Conservation (phyloP, 2,329 filamentous ascomycete genomes). For the Alternaria rosae region DNA sequence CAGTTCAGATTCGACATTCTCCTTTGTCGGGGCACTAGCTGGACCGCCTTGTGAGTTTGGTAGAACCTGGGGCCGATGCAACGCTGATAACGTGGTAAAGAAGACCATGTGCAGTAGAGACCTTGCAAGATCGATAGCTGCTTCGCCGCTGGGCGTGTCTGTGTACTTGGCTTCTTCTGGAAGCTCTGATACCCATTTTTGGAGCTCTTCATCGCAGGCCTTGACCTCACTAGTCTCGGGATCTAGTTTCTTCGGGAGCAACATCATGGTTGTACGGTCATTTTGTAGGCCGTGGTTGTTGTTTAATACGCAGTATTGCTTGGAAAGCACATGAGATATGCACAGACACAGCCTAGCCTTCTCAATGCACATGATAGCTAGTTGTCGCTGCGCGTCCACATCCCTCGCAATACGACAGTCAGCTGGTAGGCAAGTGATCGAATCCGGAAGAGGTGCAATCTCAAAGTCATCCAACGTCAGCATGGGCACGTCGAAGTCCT, state of each 20-base stretch:
- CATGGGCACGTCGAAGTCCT: conserved; percentile 95
- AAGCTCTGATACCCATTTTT: conserved; percentile 77
- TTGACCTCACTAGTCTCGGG: conserved; percentile 83
- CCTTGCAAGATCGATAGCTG: conserved; percentile 72
- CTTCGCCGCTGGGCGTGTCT: conserved; percentile 65
- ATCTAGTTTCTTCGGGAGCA: conserved; percentile 86
- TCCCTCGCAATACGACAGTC: conserved; percentile 77
- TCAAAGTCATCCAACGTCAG: conserved; percentile 86
- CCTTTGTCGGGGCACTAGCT: conserved; percentile 53
- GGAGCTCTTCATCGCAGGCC: conserved; percentile 79
- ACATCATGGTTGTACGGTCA: conserved; percentile 81
- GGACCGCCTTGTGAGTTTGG: conserved; percentile 69
- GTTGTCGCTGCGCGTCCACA: conserved; percentile 73
- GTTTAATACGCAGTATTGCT: conserved; percentile 91
- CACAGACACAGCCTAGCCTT: conserved; percentile 90
- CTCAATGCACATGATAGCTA: conserved; percentile 88
- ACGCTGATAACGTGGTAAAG: conserved; percentile 86
- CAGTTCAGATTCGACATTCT: conserved; percentile 63
- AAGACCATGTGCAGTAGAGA: conserved; percentile 94
- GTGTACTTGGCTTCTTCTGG: conserved; percentile 75
- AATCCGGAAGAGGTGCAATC: conserved; percentile 70
- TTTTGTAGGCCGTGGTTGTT: conserved; percentile 76
- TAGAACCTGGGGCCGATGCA: conserved; percentile 90
- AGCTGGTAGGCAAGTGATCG: conserved; percentile 71
- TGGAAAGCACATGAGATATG: conserved; percentile 86